Evolutionary conservation across 2,329 filamentous ascomycete species (phyloP).

Genomic region (Tolypocladium amazonense): DNA sequence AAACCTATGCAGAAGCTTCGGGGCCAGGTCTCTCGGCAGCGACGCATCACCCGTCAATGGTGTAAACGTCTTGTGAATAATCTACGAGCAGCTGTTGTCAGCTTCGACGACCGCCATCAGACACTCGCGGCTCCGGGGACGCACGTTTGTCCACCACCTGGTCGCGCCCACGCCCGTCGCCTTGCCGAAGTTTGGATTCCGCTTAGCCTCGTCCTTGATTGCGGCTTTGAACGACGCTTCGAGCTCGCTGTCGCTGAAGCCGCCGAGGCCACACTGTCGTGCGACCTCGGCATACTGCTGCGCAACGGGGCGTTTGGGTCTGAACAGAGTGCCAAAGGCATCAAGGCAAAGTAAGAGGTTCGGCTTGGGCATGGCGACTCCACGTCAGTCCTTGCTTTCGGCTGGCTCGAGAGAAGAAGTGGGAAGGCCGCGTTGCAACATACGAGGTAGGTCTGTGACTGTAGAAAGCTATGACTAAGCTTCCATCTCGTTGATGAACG

Average conservation of each 20-base stretch:
- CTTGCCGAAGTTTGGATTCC: background rate
- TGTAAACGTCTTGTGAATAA: background rate
- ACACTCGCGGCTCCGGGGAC: background rate
- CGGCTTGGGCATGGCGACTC: background rate
- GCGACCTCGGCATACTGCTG: background rate
- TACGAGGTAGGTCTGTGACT: background rate
- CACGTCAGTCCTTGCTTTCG: background rate
- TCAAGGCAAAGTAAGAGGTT: background rate
- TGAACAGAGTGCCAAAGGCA: background rate
- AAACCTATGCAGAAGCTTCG: background rate
- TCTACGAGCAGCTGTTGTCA: background rate
- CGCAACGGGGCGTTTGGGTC: background rate
- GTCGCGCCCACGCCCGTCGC: background rate
- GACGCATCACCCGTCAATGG: background rate
- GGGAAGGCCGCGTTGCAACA: background rate
- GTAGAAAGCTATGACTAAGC: background rate
- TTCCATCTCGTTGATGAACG: too few relatives aligned
- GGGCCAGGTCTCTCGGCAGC: background rate
- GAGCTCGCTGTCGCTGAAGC: background rate
- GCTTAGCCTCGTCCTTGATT: background rate
- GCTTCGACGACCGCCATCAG: background rate
- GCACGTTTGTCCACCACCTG: background rate
- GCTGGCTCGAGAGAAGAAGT: background rate
- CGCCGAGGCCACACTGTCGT: background rate
- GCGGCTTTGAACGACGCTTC: background rate